phyloP scores from a whole-genome alignment of 139 green algal species.

The Chlorella sp. region DNA sequence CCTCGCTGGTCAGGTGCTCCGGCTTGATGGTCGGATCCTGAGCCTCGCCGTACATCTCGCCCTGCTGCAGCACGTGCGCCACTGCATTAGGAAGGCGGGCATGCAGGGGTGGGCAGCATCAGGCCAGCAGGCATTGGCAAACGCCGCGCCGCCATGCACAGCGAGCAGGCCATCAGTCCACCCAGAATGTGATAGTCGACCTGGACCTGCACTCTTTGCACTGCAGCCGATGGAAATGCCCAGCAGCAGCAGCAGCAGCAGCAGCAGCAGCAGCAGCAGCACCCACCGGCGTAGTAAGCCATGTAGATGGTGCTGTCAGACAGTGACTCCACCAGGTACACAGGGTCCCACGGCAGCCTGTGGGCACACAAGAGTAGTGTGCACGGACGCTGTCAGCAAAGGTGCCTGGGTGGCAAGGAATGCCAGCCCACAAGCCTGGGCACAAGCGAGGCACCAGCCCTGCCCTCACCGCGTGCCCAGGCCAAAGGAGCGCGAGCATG shows the following conservation, averaged over 20 bases:
- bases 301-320: constrained; percentile 99
- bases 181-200: too few relatives aligned
- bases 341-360: constrained; percentile 92
- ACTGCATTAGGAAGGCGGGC: constrained; percentile 60
- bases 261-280: too few relatives aligned
- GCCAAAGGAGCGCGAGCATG: constrained; percentile 95
- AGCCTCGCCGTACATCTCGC: constrained; percentile 90
- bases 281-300: constrained; percentile 96
- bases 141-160: too few relatives aligned
- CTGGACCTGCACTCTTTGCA: too few relatives aligned
- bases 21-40: constrained; percentile 55
- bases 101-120: neutral
- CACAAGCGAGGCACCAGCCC: neutral
- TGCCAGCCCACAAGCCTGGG: too few relatives aligned
- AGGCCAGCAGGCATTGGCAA: neutral
- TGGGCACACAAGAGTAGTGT: too few relatives aligned
- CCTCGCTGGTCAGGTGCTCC: constrained; percentile 85
- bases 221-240: too few relatives aligned
- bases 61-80: constrained; percentile 68
- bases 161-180: too few relatives aligned
- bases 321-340: constrained; percentile 98
- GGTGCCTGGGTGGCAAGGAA: too few relatives aligned
- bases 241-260: too few relatives aligned
- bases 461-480: constrained; percentile 82
- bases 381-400: too few relatives aligned